Conservation (phyloP, 2,329 filamentous ascomycete genomes). For the Ascochyta lentis region DNA sequence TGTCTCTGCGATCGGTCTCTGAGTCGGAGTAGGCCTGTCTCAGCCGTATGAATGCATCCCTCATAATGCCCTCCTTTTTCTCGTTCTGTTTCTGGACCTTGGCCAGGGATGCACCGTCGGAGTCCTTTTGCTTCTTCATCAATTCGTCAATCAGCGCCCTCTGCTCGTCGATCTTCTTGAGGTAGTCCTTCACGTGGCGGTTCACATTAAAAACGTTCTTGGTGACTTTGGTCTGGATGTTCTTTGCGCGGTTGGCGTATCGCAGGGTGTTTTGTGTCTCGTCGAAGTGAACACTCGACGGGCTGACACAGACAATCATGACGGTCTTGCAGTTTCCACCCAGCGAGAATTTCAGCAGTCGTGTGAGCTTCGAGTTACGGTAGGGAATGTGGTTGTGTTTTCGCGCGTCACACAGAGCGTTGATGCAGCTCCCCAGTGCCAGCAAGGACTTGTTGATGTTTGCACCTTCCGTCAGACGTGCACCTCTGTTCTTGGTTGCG, state of each 20-base stretch:
- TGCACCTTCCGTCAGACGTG: constrained; percentile 88
- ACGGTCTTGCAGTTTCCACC: constrained; percentile 98
- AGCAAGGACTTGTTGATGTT: constrained; percentile 99
- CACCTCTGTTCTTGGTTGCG: constrained; percentile 94
- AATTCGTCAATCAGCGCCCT: constrained; percentile 96
- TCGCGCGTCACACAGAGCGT: constrained; percentile 90
- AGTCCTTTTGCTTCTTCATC: constrained; percentile 89
- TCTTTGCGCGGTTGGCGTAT: constrained; percentile 97
- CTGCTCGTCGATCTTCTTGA: constrained; percentile 99
- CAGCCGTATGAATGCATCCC: constrained; percentile 81
- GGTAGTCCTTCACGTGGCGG: constrained; percentile 96
- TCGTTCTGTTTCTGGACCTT: constrained; percentile 92
- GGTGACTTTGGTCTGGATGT: constrained; percentile 99
- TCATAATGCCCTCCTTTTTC: constrained; percentile 76
- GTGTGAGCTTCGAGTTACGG: constrained; percentile 95
- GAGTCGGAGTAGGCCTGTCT: constrained; percentile 85
- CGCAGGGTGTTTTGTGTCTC: constrained; percentile 97
- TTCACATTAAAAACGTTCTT: constrained; percentile 99
- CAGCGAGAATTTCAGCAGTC: constrained; percentile 93
- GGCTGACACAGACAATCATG: constrained; percentile 99
- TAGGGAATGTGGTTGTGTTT: constrained; percentile 96
- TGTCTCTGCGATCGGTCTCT: constrained; percentile 77
- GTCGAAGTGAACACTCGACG: constrained; percentile 95
- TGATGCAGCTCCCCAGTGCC: constrained; percentile 95
- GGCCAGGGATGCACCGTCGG: constrained; percentile 78